Base-by-base conservation (phyloP, 345 rosid species). In the Cardamine occulta region DNA sequence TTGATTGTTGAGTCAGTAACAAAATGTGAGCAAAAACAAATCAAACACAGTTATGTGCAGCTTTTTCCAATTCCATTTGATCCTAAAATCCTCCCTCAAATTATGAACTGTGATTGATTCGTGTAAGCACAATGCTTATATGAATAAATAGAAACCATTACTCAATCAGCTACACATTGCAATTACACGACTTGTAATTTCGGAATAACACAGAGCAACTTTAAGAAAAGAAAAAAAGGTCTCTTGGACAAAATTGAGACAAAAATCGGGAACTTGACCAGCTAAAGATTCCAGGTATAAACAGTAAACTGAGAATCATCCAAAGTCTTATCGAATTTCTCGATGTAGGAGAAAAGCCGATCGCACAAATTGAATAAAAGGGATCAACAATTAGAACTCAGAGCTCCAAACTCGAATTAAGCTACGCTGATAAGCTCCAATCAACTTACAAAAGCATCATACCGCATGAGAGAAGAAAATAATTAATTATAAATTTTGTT, bases 261-360 rank as follows among this genome's bases (percentile, higher is more conserved):
- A 3, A 28, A 17, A 28, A 7, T 0, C 14, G 42, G 15, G 8
- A 34, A 39, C 13, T 12, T 62, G 14, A 63, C 24, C 51, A 37
- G 42, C 13, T 37, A 60, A 24, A 21, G 40, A 61, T 0, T 51
- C 42, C 15, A 8, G 18, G 53, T 28, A 13, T 7, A 2, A 4
- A 32, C 31, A 14, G n/a, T 67, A 13, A 40, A 18, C 18, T 5
- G 6, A 52, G 61, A 26, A 15, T 15, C 11, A 42, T 28, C 51
- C 31, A 39, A 59, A 48, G 15, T 60, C 48, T 57, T 57, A 58
- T 66, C 60, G 49, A 48, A 32, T 31, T 53, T 29, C 17, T 8
- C 31, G 24, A 55, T 39, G 3, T 29, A 15, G 4, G 23, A 47
- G 74, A 14, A 32, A 21, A 42, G 23, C 31, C 53, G 45, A 42